A percentile compares a stretch with the other conserved stretches of the same genome.
Conservation (phyloP, 2,329 filamentous ascomycete species). For the Talaromyces islandicus region DNA sequence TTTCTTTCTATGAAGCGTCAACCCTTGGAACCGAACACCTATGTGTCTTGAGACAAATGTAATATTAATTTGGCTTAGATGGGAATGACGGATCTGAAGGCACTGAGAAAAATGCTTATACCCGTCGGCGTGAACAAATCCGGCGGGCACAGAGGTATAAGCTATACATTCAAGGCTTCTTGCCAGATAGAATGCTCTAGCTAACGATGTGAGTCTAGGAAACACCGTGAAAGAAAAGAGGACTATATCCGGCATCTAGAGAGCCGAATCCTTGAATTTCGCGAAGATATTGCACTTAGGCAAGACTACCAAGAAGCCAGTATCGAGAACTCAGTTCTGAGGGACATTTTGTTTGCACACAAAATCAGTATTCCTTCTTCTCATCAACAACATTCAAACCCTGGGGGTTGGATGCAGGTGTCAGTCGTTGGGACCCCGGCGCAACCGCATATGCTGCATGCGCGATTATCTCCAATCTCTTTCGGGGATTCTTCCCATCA, state of each 20-base stretch:
- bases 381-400: neutral
- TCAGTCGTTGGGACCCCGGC: neutral
- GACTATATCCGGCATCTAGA: slow-evolving; percentile 25
- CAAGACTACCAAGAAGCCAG: slow-evolving; percentile 11
- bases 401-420: neutral
- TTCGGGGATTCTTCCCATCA: neutral
- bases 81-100: neutral
- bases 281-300: slow-evolving; percentile 15
- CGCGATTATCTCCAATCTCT: neutral
- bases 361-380: slow-evolving; percentile 11
- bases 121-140: neutral
- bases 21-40: too few species aligned
- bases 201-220: slow-evolving; percentile 12
- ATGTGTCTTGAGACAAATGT: neutral
- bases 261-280: slow-evolving; percentile 19
- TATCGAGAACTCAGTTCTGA: slow-evolving; percentile 16
- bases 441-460: neutral
- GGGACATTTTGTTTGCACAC: slow-evolving; percentile 16
- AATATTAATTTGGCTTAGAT: neutral
- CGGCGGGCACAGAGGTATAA: neutral
- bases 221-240: slow-evolving; percentile 26
- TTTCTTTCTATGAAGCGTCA: neutral
- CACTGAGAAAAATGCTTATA: neutral
- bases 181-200: neutral
- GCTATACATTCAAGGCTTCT: neutral